Evolutionary conservation across 176 grass and related monocot species (phyloP).

Genomic region (Cymbopogon citratus): DNA sequence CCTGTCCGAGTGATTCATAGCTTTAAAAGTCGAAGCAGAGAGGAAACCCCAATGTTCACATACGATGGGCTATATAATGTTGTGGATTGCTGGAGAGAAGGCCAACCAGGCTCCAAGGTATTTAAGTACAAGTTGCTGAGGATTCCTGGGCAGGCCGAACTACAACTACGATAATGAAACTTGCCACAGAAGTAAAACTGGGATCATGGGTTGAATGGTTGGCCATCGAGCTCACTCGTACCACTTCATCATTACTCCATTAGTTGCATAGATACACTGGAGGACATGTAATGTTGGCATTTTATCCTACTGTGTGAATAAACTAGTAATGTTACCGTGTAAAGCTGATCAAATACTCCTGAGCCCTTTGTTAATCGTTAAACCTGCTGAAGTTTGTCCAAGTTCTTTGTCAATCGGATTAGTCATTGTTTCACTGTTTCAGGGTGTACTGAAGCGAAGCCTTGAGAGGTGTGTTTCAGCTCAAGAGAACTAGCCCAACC

Average conservation of each 20-base stretch:
- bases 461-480: not conserved
- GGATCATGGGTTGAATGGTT: not conserved
- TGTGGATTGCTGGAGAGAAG: conserved; percentile 35
- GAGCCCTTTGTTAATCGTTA: not conserved
- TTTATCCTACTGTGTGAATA: not conserved
- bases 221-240: not conserved
- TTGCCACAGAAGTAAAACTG: not conserved
- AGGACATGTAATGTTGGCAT: too few relatives aligned
- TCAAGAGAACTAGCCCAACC: not conserved
- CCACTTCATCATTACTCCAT: not conserved
- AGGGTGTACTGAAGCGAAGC: not conserved
- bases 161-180: not conserved
- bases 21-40: conserved; percentile 27
- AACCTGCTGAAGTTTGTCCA: not conserved
- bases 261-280: not conserved
- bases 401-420: not conserved
- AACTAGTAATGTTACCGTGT: not conserved
- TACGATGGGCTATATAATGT: conserved; percentile 74
- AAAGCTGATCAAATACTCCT: not conserved
- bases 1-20: conserved; percentile 70
- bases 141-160: conserved; percentile 52
- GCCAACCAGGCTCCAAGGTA: conserved; percentile 21
- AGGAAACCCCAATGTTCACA: conserved; percentile 36
- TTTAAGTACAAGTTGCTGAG: conserved; percentile 47
- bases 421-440: not conserved